Percentiles rank a stretch among this genome's conserved stretches.
phyloP scores from a whole-genome alignment of 441 rosid genomes.

The Biscutella auriculata region DNA sequence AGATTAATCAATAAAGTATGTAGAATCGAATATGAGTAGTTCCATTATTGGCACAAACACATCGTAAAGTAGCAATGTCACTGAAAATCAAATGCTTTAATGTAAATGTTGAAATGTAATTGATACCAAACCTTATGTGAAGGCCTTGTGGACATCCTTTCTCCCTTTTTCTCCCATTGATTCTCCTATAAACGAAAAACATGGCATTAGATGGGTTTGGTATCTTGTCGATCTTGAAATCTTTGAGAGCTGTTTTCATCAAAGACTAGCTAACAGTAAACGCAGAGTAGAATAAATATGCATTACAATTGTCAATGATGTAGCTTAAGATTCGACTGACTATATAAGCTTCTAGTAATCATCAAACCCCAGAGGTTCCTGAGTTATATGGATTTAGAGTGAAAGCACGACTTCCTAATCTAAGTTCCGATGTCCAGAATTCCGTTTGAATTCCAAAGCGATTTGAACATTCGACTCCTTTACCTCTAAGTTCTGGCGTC shows the following conservation, averaged over 20 bases:
- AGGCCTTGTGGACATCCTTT: conserved; percentile 35
- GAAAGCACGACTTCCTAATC: not conserved
- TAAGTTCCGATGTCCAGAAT: not conserved
- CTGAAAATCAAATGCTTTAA: not conserved
- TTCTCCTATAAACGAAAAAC: conserved; percentile 6
- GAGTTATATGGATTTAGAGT: not conserved
- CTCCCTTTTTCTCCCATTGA: conserved; percentile 25
- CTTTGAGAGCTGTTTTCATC: not conserved
- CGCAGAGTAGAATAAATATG: not conserved
- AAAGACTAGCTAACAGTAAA: not conserved
- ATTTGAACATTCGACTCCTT: not conserved
- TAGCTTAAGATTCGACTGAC: not conserved
- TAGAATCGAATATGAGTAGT: not conserved
- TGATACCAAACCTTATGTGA: conserved; percentile 35
- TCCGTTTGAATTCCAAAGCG: not conserved
- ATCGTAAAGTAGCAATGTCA: not conserved
- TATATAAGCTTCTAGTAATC: not conserved
- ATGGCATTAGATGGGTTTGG: conserved; percentile 2
- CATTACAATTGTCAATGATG: not conserved
- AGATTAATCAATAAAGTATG: too few species aligned
- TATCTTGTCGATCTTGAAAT: too few species aligned
- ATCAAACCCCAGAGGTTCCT: not conserved
- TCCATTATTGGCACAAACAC: not conserved
- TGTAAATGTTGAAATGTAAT: not conserved
- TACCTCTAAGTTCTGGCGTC: conserved; percentile 19